Base-by-base conservation (phyloP, 768 basidiomycete species). In the Lyophyllum shimeji region DNA sequence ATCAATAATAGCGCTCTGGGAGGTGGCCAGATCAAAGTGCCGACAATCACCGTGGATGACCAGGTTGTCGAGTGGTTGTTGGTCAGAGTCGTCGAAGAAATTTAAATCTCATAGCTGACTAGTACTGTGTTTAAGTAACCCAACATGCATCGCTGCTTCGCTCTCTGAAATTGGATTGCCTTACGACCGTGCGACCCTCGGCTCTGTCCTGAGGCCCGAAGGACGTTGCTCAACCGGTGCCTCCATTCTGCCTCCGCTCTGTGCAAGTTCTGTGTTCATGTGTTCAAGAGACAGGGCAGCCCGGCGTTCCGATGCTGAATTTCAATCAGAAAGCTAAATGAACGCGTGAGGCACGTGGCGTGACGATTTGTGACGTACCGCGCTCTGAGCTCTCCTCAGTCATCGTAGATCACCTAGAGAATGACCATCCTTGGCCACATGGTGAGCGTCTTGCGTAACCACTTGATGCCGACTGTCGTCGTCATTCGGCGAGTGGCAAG, bases 21-120 rank as follows among this genome's bases (percentile, higher is more conserved):
- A 20, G 47, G 59, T 27, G 55, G 59, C 18, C 59, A 60, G 31
- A 45, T 57, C 12, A 60, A 60, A 45, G 52, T 60, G 1, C 59
- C 59, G 2, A 60, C 42, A 11, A 45, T 57, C 23, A 43, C 49
- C 1, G 9, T 29, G 20, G 58, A 61, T 46, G 34, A 24, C 3
- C 56, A 51, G 11, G 49, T 47, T 11, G 47, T 33, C 37, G 52
- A 57, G 2, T 64, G 63, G 63, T 17, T 58, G 20, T 24, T 48
- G 25, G 24, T 23, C 13, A 34, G 52, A 9, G 57, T 58, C 24
- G 29, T 58, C 46, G 46, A 46, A 29, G 57, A 56, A 33, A 29
- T 58, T 11, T 60, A 33, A 52, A n/a, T n/a, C 4, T 37, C 34
- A 33, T 46, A 25, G 45, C 45, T 46, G 40, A 7, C 2, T 5